Evolutionary conservation across 1,284 basidiomycete species (phyloP), one percentile per base, ranked within the genome.

Genomic region (Irpex sp.): DNA sequence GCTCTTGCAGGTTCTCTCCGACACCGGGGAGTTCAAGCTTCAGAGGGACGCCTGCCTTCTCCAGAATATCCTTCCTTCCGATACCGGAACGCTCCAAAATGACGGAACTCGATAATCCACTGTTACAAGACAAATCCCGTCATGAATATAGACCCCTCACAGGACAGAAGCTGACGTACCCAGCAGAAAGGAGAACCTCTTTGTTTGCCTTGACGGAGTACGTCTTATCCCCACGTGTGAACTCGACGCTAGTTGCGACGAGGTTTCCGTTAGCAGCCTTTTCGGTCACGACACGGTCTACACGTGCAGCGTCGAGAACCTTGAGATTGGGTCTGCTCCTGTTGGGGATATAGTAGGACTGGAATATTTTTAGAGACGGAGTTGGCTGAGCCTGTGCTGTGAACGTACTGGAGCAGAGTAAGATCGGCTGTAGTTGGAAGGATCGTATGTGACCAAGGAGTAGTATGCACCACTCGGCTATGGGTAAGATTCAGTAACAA

Each of bases 11-110:
- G 68, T 85, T 85, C 64, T 74, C 74, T 4, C 83, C 84, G 1
- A 85, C 82, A 4, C 82, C 82, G 3, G 80, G 78, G 5, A 85
- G 72, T 34, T 81, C 72, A 58, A 81, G 66, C 61, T 76, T 74
- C 40, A 76, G 66, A 2, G 73, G 66, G 40, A 85, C 71, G 1
- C 78, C 78, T 4, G 81, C 66, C 26, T 65, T 70, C 44, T 75
- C 71, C 3, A 85, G 71, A 5, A 84, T 72, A 7, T 73, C 69
- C 4, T 68, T 69, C 21, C 78, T 72, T 11, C 84, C 84, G 34
- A 85, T 79, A 2, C 83, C 84, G 0, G 81, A 83, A 19, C 83
- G 72, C 55, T 85, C 80, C 1, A 85, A 72, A 9, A 85, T 73
- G 52, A 83, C 76, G 0, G 82, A 80, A 3, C 78, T 76, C 67